These are phyloP conservation scores for Tieghemostelium lacteum DNA, from an alignment of 78 protist species.

Conservation along the genomic window DNA sequence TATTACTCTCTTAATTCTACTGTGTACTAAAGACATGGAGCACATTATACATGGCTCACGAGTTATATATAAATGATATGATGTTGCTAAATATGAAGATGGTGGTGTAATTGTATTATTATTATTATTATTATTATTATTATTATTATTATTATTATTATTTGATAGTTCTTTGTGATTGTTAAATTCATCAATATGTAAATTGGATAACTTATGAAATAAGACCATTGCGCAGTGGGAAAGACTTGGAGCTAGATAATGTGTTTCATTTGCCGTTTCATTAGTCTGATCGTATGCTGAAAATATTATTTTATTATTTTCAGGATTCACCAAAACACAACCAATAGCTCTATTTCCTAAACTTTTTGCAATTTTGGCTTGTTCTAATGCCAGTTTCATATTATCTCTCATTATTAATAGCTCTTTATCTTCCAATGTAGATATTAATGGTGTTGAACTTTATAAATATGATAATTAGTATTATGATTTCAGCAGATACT, in stretches of 20 bases:
- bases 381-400: conserved; percentile 54
- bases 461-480: neutral
- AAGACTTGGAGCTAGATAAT: conserved; percentile 3
- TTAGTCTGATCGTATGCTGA: conserved; percentile 18
- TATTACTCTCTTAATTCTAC: conserved; percentile 50
- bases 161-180: neutral
- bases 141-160: neutral
- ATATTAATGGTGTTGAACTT: conserved; percentile 64
- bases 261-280: neutral
- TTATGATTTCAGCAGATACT: neutral
- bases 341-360: conserved; percentile 35
- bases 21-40: conserved; percentile 64
- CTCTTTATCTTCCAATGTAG: conserved; percentile 15
- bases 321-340: conserved; percentile 52
- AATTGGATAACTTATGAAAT: conserved; percentile 14
- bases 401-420: conserved; percentile 1
- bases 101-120: conserved; percentile 26
- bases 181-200: conserved; percentile 2
- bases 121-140: neutral
- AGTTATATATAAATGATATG: conserved; percentile 15
- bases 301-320: neutral
- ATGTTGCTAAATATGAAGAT: conserved; percentile 26
- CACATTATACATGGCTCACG: conserved; percentile 70
- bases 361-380: conserved; percentile 52
- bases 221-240: conserved; percentile 65